phyloP scores from a whole-genome alignment of 176 grass and related monocot genomes.

The Thinopyrum elongatum region DNA sequence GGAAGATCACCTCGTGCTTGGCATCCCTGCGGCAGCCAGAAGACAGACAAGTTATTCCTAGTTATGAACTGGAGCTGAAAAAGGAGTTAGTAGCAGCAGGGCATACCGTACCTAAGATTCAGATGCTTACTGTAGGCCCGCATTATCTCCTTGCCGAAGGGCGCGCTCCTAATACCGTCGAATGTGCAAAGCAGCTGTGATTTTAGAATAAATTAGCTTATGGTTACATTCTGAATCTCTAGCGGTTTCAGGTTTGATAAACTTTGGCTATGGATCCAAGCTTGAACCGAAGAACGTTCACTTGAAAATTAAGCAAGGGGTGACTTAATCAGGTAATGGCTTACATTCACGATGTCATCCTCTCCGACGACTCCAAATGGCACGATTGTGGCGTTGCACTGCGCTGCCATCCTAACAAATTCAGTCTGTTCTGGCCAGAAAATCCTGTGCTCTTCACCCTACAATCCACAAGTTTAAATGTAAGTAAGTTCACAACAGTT shows the following conservation, averaged over 20 bases:
- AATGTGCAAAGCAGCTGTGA: constrained; percentile 34
- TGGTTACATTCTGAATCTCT: too few species aligned
- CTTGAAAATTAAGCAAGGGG: too few species aligned
- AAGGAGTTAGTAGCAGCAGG: background rate
- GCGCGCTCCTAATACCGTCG: constrained; percentile 43
- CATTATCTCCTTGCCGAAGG: constrained; percentile 60
- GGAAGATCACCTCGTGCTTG: constrained; percentile 47
- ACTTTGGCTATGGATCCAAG: too few species aligned
- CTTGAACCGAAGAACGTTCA: too few species aligned
- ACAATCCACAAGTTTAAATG: background rate
- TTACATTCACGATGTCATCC: constrained; percentile 59
- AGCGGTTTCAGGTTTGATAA: too few species aligned
- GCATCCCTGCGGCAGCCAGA: constrained; percentile 39
- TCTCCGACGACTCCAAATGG: constrained; percentile 68
- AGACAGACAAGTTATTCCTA: too few species aligned
- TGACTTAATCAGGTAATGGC: background rate
- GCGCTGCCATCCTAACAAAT: constrained; percentile 68
- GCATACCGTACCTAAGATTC: constrained; percentile 44
- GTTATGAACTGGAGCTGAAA: background rate
- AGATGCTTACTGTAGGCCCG: constrained; percentile 47
- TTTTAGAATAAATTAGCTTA: background rate
- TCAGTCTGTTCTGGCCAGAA: constrained; percentile 53
- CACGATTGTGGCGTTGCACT: constrained; percentile 60
- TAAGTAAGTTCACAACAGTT: background rate
- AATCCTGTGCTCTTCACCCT: constrained; percentile 65